Conservation (phyloP, 768 basidiomycete genomes). For the Vararia minispora region DNA sequence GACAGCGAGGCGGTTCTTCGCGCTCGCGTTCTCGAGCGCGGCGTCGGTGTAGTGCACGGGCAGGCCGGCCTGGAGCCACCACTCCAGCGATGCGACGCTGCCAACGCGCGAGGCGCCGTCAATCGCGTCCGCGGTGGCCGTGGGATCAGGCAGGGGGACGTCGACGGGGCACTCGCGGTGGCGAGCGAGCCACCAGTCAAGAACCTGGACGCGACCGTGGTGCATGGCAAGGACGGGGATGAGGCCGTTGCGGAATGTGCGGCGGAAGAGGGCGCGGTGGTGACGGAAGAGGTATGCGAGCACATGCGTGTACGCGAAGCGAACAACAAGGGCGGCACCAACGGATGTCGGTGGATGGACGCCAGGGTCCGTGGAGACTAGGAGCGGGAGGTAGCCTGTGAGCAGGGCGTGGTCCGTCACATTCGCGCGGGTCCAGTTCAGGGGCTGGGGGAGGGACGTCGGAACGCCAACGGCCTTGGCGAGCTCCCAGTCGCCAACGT, state of each 20-base stretch:
- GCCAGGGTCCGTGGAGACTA: constrained; percentile 48
- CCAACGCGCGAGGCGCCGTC: constrained; percentile 74
- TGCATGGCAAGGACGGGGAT: constrained; percentile 72
- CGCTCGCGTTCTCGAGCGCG: constrained; percentile 69
- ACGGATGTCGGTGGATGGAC: constrained; percentile 53
- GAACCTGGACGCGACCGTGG: constrained; percentile 58
- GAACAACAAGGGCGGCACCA: constrained; percentile 54
- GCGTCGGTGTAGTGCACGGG: constrained; percentile 69
- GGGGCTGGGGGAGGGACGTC: constrained; percentile 52
- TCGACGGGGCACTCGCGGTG: constrained; percentile 50
- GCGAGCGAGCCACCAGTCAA: constrained; percentile 75
- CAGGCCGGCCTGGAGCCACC: constrained; percentile 66
- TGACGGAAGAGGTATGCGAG: constrained; percentile 62
- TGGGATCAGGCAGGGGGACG: constrained; percentile 40
- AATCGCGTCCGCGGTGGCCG: constrained; percentile 55
- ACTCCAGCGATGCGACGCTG: constrained; percentile 62
- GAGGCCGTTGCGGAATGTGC: constrained; percentile 51
- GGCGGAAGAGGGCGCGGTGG: constrained; percentile 52
- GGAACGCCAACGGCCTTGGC: constrained; percentile 66
- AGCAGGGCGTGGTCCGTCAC: constrained; percentile 65
- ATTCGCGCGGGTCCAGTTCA: constrained; percentile 64
- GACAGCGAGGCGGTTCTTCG: constrained; percentile 64
- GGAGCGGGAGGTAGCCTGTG: constrained; percentile 43
- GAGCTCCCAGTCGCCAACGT: constrained; percentile 79
- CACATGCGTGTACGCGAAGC: constrained; percentile 69